phyloP scores from a whole-genome alignment of 2,329 filamentous ascomycete species.

The Cordyceps farinosa region DNA sequence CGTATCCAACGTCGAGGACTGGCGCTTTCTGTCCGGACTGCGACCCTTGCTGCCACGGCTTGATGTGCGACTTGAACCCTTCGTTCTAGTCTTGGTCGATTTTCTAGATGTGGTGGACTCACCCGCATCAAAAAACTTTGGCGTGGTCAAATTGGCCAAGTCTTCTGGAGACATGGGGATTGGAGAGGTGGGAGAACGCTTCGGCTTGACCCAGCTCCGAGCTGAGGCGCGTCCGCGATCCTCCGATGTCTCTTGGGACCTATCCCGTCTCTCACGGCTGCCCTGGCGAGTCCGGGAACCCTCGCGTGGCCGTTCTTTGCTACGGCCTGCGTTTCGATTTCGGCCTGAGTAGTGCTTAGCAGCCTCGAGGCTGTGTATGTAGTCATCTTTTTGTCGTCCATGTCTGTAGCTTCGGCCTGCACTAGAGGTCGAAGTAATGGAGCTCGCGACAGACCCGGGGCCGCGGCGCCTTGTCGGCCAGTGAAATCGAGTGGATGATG shows the following conservation, averaged over 20 bases:
- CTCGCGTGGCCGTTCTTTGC: conserved; percentile 43
- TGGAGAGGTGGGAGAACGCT: conserved; percentile 86
- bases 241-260: conserved; percentile 60
- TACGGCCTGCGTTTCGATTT: conserved; percentile 53
- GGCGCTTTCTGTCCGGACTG: conserved; percentile 44
- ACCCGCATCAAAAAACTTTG: conserved; percentile 31
- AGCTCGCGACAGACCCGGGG: conserved; percentile 54
- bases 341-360: conserved; percentile 61
- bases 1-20: conserved; percentile 42
- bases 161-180: conserved; percentile 94
- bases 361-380: conserved; percentile 80
- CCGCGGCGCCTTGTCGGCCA: conserved; percentile 53
- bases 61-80: conserved; percentile 43
- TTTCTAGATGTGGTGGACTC: conserved; percentile 47
- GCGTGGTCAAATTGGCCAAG: conserved; percentile 58
- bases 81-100: conserved; percentile 31
- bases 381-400: conserved; percentile 61
- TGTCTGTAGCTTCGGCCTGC: conserved; percentile 48
- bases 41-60: conserved; percentile 44
- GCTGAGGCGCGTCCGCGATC: conserved; percentile 65
- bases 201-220: conserved; percentile 67
- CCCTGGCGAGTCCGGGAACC: conserved; percentile 44
- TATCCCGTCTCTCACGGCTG: conserved; percentile 48
- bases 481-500: conserved; percentile 52
- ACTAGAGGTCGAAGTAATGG: conserved; percentile 54